Base-by-base conservation (phyloP, 108 stramenopile species). In the Stephanodiscus triporus region DNA sequence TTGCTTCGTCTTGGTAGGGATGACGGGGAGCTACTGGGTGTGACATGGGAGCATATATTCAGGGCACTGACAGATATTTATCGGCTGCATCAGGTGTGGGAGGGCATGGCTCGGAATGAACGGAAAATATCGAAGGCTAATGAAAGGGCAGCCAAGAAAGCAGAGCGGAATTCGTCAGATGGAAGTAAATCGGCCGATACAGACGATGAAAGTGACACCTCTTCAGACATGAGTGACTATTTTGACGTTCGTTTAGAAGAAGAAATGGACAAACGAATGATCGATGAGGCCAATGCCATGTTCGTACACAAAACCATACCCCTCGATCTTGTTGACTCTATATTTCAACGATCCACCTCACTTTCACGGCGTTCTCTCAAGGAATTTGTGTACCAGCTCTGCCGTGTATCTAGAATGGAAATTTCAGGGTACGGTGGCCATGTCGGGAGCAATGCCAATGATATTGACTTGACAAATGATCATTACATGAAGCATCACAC, bases 11-110 rank as follows among this genome's bases (percentile, higher is more conserved):
- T 99, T 43, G 97, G 95, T 0, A 67, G 86, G 23, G 84, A 90
- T 48, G 94, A 97, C 42, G 99, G 97, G 23, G 96, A 98, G 67
- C 83, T 87, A 40, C 85, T 99, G 9, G 94, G 90, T 26, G 78
- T 76, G 26, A 87, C 94, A 20, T 99, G 99, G 99, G 90, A 92
- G 67, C 89, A 91, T 47, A 86, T 98, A 24, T 96, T 98, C 72
- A 81, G 80, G 42, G 91, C 95, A 38, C 67, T 99, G 69, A 90
- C 88, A 48, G 97, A 98, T 84, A 83, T 99, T 43, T 87, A 93
- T 68, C 85, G 91, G 9, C 83, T 93, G 50, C 90, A 91, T 48
- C 89, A 95, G 61, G 72, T 95, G 6, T 95, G 89, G 73, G 90
- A 95, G 40, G 67, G 87, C n/a, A 81, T 91, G 80, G 92, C 92